These are phyloP conservation scores for Rhododendron kiyosumense DNA, from an alignment of 148 eudicot species.

Conservation along the genomic window DNA sequence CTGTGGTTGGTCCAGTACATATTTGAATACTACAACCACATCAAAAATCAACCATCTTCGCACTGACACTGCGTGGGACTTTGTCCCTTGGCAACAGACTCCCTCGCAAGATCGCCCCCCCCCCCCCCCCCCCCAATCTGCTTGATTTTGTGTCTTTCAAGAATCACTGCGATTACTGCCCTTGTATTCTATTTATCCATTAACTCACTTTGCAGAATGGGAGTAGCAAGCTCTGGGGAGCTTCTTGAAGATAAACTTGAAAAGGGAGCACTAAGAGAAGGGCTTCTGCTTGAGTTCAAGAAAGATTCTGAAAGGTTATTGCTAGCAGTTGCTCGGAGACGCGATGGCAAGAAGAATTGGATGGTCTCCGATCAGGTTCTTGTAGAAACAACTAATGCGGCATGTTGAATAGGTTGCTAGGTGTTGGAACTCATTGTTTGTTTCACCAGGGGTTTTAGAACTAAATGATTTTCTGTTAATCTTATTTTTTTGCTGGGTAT, in stretches of 20 bases:
- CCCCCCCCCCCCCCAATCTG: background rate
- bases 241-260: constrained; percentile 49
- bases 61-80: background rate
- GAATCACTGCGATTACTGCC: background rate
- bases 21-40: background rate
- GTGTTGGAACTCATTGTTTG: constrained; percentile 20
- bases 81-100: background rate
- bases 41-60: background rate
- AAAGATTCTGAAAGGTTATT: constrained; percentile 90
- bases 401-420: constrained; percentile 41
- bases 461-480: background rate
- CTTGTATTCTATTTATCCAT: background rate
- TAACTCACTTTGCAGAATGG: constrained; percentile 46
- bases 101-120: background rate
- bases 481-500: constrained; percentile 10
- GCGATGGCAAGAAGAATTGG: constrained; percentile 97
- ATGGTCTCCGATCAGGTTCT: constrained; percentile 96
- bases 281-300: constrained; percentile 76
- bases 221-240: constrained; percentile 41
- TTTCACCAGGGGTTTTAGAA: background rate
- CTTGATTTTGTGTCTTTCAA: background rate
- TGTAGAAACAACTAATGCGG: constrained; percentile 25
- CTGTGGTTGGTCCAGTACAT: background rate
- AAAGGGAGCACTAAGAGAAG: constrained; percentile 55
- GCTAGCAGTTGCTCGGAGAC: constrained; percentile 81